Evolutionary conservation across 805 yeast genomes (phyloP).

Genomic region (Nakazawaea wickerhamii): DNA sequence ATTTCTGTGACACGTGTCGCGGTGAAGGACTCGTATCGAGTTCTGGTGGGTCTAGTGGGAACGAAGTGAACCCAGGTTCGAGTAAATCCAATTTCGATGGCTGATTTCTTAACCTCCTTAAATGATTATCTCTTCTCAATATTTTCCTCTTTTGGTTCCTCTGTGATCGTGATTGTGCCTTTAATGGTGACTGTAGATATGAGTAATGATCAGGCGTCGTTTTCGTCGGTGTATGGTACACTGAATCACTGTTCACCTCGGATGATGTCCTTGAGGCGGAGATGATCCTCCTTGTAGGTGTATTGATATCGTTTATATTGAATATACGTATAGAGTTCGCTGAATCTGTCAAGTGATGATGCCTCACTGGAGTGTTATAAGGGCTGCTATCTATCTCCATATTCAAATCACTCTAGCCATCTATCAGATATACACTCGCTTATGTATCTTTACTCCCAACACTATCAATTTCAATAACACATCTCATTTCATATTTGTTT

Average conservation of each 20-base stretch:
- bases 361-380: too few species aligned
- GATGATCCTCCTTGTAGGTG: constrained; percentile 3
- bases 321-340: constrained; percentile 1
- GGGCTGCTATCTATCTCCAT: too few species aligned
- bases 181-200: constrained; percentile 2
- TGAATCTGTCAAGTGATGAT: constrained; percentile 1
- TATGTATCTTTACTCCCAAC: too few species aligned
- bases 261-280: constrained; percentile 9
- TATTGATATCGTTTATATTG: background rate
- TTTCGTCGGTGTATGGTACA: constrained; percentile 9
- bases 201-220: background rate
- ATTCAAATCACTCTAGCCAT: too few species aligned
- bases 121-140: background rate
- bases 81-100: constrained; percentile 13
- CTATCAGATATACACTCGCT: too few species aligned
- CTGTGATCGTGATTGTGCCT: constrained; percentile 1
- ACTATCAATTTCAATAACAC: too few species aligned
- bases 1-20: background rate
- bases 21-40: background rate
- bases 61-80: constrained; percentile 12
- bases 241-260: background rate
- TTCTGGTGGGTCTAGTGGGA: constrained; percentile 10
- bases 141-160: background rate
- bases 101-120: constrained; percentile 2
- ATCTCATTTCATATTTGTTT: too few species aligned